Conservation (phyloP, 495 filamentous ascomycete species). For the Pseudoneurospora amorphoporcata region DNA sequence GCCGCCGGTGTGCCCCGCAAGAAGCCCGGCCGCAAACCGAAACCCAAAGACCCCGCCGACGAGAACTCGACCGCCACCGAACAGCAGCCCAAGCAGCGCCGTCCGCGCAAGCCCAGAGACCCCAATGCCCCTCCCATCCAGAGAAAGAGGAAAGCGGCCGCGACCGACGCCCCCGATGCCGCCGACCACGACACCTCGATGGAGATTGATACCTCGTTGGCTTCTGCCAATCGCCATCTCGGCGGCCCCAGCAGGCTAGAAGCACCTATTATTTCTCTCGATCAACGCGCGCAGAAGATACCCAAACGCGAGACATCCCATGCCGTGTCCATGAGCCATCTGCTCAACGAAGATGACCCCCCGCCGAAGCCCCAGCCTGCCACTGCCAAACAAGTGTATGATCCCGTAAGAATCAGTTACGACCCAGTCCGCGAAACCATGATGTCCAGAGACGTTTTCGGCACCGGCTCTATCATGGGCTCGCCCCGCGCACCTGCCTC, state of each 20-base stretch:
- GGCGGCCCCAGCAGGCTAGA: neutral
- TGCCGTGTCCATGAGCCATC: constrained; percentile 38
- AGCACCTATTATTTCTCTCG: constrained; percentile 8
- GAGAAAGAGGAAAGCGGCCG: constrained; percentile 40
- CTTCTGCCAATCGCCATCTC: neutral
- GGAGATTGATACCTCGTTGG: constrained; percentile 14
- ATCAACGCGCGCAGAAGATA: constrained; percentile 19
- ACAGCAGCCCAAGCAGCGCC: constrained; percentile 37
- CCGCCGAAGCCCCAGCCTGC: constrained; percentile 28
- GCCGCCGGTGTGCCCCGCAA: constrained; percentile 37
- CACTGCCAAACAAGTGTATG: constrained; percentile 71
- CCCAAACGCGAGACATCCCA: constrained; percentile 29
- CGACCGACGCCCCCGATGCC: constrained; percentile 21
- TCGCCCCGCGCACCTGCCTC: constrained; percentile 41
- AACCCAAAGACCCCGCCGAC: constrained; percentile 34
- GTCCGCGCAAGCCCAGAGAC: constrained; percentile 46
- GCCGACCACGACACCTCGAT: constrained; percentile 30
- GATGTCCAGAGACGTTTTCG: constrained; percentile 38
- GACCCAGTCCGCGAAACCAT: constrained; percentile 44
- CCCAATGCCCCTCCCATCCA: constrained; percentile 42
- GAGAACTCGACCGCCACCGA: constrained; percentile 31
- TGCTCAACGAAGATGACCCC: constrained; percentile 36
- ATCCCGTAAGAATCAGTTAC: constrained; percentile 70
- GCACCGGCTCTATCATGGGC: constrained; percentile 37
- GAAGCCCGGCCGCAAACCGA: constrained; percentile 44